A percentile compares a stretch with the other conserved stretches of the same genome.
Conservation (phyloP, 352 stramenopile genomes). For the Hyaloperonospora arabidopsidis region DNA sequence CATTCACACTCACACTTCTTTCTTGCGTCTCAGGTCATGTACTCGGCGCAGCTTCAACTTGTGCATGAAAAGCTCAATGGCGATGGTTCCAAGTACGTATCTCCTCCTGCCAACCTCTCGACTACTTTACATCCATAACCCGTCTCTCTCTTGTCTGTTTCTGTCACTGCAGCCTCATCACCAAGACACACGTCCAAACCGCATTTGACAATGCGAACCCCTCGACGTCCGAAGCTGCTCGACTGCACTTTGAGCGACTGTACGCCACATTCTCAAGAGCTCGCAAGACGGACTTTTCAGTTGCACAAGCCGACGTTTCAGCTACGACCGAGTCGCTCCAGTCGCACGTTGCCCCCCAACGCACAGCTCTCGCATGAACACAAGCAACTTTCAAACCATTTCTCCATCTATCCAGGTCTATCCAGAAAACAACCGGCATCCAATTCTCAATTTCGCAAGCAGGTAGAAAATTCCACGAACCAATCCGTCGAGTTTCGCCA, state of each 20-base stretch:
- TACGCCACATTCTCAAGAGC: constrained; percentile 62
- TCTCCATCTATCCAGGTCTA: too few relatives aligned
- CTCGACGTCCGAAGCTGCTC: constrained; percentile 52
- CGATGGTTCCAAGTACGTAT: constrained; percentile 44
- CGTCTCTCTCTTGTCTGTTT: neutral
- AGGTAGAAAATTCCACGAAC: too few relatives aligned
- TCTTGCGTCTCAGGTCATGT: constrained; percentile 59
- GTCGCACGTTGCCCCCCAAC: constrained; percentile 52
- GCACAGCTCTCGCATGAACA: constrained; percentile 47
- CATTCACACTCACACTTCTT: constrained; percentile 2
- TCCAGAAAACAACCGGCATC: too few relatives aligned
- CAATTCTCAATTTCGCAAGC: too few relatives aligned
- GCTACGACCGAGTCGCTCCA: constrained; percentile 44
- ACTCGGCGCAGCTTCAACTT: constrained; percentile 90
- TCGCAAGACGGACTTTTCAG: constrained; percentile 59
- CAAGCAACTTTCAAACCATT: too few relatives aligned
- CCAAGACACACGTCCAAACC: constrained; percentile 45
- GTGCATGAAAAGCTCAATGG: constrained; percentile 86
- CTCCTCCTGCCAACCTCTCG: neutral
- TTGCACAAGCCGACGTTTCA: constrained; percentile 42
- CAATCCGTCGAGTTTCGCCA: too few relatives aligned
- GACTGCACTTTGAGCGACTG: constrained; percentile 62
- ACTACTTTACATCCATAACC: neutral
- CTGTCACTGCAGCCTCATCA: constrained; percentile 37
- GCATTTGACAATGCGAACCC: constrained; percentile 62